These are phyloP conservation scores for Phenoliferia sp. DNA, from an alignment of 1,284 basidiomycete species.

Conservation along the genomic window DNA sequence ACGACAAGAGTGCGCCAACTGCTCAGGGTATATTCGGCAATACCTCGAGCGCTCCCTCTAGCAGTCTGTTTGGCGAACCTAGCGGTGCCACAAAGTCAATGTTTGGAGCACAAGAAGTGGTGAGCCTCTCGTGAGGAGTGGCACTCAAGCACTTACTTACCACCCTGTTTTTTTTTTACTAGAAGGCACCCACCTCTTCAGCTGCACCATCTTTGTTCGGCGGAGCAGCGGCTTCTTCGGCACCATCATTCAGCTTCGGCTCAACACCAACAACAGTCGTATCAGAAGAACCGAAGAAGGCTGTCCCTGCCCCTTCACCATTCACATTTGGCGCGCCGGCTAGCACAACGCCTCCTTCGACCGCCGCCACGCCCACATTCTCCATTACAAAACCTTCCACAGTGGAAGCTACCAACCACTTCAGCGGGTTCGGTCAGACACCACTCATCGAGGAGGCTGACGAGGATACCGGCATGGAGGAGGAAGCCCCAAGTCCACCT, in stretches of 20 bases:
- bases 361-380: background rate
- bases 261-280: too few relatives aligned
- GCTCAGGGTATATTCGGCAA: background rate
- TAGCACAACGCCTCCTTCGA: too few relatives aligned
- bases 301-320: conserved; percentile 7
- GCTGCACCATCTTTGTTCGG: background rate
- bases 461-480: conserved; percentile 31
- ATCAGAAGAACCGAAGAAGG: too few relatives aligned
- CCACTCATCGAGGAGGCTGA: conserved; percentile 15
- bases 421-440: conserved; percentile 1
- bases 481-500: conserved; percentile 5
- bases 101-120: background rate
- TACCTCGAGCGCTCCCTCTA: background rate
- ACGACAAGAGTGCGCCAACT: background rate
- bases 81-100: background rate
- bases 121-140: background rate
- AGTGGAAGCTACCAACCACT: background rate
- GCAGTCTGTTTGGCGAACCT: conserved; percentile 2
- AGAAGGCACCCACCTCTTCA: background rate
- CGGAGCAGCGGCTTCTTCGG: conserved; percentile 15
- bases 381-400: background rate
- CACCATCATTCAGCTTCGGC: background rate
- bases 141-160: too few relatives aligned
- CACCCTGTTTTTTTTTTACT: background rate
- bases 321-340: conserved; percentile 23